Conservation (phyloP, 2,329 filamentous ascomycete species). For the Arthrobotrys conoides region DNA sequence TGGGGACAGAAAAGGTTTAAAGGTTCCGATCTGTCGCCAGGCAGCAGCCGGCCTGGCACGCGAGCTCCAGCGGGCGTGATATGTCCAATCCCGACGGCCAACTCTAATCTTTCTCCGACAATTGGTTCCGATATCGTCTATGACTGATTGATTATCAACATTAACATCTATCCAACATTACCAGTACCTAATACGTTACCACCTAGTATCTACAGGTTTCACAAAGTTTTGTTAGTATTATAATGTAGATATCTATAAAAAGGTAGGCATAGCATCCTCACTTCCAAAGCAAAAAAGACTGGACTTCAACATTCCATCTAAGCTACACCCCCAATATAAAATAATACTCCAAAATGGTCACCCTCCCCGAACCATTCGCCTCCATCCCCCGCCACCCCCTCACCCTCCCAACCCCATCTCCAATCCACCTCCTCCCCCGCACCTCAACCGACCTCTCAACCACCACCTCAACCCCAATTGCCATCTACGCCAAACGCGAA, state of each 20-base stretch:
- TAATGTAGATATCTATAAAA: background rate
- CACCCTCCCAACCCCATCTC: constrained; percentile 78
- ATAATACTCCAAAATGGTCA: constrained; percentile 64
- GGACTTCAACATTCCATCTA: constrained; percentile 35
- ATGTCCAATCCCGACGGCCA: constrained; percentile 30
- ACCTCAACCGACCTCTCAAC: constrained; percentile 74
- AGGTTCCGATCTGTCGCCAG: background rate
- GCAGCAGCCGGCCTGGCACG: constrained; percentile 31
- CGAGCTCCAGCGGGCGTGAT: background rate
- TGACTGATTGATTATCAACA: too few relatives aligned
- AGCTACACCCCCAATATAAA: constrained; percentile 50
- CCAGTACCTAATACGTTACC: too few relatives aligned
- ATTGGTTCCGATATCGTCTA: background rate
- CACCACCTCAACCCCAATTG: constrained; percentile 66
- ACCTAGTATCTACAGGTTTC: background rate
- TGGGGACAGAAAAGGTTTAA: too few relatives aligned
- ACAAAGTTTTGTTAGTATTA: too few relatives aligned
- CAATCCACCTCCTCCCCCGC: constrained; percentile 77
- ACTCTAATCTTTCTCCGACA: background rate
- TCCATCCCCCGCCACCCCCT: constrained; percentile 73
- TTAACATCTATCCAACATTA: too few relatives aligned
- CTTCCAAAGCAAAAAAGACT: background rate
- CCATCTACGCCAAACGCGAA: constrained; percentile 79
- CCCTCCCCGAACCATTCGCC: constrained; percentile 75
- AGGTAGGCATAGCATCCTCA: background rate